These are phyloP conservation scores for Lepiota subincarnata DNA, from an alignment of 768 basidiomycete genomes.

Conservation along the genomic window DNA sequence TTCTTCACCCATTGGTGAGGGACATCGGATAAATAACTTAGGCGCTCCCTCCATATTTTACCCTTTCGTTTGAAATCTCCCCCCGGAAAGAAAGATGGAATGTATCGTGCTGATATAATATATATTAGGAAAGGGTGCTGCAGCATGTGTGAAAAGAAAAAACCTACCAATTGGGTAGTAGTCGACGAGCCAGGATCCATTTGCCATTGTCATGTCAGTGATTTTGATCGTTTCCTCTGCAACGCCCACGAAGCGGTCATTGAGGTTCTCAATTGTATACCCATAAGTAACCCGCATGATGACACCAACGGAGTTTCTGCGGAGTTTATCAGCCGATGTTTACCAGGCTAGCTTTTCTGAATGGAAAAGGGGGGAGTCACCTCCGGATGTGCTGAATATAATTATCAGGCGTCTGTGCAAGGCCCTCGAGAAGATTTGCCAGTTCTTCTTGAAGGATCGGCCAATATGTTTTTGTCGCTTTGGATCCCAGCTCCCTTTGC, in stretches of 20 bases:
- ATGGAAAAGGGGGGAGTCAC: slow-evolving; percentile 16
- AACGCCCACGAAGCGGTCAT: slow-evolving; percentile 36
- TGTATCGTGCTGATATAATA: slow-evolving; percentile 34
- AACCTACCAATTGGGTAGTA: slow-evolving; percentile 35
- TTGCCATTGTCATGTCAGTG: slow-evolving; percentile 34
- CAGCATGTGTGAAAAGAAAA: neutral
- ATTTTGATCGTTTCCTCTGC: slow-evolving; percentile 37
- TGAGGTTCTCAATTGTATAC: slow-evolving; percentile 27
- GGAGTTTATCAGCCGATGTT: neutral
- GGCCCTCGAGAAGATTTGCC: slow-evolving; percentile 27
- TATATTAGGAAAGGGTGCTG: neutral
- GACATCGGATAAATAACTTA: slow-evolving; percentile 30
- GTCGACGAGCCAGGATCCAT: slow-evolving; percentile 43
- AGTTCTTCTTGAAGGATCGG: slow-evolving; percentile 33
- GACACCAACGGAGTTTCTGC: slow-evolving; percentile 33
- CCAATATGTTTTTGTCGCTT: slow-evolving; percentile 31
- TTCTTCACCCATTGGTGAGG: slow-evolving; percentile 43
- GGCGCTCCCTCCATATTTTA: slow-evolving; percentile 33
- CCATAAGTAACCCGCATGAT: slow-evolving; percentile 44
- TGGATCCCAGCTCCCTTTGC: slow-evolving; percentile 31
- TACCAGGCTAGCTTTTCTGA: neutral
- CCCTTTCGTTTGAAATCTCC: slow-evolving; percentile 45
- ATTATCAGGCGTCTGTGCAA: slow-evolving; percentile 26
- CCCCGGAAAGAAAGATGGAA: slow-evolving; percentile 50
- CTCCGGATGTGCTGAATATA: slow-evolving; percentile 35